Conservation (phyloP, 2,329 filamentous ascomycete genomes). For the Dothistroma septosporum region DNA sequence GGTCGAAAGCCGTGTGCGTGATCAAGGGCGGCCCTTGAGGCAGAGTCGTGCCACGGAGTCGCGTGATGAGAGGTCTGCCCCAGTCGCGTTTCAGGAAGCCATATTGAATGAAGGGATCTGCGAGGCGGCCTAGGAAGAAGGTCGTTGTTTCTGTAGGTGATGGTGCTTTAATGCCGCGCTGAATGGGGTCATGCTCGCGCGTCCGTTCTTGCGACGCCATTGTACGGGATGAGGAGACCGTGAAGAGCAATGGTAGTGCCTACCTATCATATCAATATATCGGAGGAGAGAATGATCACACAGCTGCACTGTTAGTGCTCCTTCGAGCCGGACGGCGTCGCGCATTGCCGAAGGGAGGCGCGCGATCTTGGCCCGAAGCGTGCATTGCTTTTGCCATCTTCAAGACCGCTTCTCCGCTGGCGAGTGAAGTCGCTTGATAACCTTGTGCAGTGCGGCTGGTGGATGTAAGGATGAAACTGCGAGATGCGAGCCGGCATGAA, state of each 20-base stretch:
- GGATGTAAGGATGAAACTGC: too few relatives aligned
- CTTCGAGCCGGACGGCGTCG: neutral
- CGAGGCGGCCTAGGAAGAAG: constrained; percentile 46
- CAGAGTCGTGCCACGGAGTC: constrained; percentile 44
- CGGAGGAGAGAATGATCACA: too few relatives aligned
- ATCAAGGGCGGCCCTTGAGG: constrained; percentile 40
- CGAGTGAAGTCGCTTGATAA: neutral
- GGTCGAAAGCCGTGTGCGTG: constrained; percentile 41
- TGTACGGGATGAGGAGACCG: neutral
- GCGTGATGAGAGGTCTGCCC: constrained; percentile 43
- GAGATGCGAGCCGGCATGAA: neutral
- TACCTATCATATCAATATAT: neutral
- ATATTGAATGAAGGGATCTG: constrained; percentile 49
- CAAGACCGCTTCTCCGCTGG: neutral
- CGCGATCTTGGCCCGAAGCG: neutral
- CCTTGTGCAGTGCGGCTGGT: too few relatives aligned
- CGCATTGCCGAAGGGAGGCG: neutral
- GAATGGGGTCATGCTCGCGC: constrained; percentile 26
- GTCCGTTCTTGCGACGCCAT: neutral
- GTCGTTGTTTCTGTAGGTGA: constrained; percentile 37
- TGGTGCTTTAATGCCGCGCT: constrained; percentile 40
- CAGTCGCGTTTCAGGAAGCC: constrained; percentile 44
- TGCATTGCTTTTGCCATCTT: neutral
- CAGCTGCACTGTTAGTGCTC: neutral
- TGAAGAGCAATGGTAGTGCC: neutral